These are phyloP conservation scores for Paramyrothecium sp. DNA, from an alignment of 2,329 filamentous ascomycete species.

Conservation along the genomic window DNA sequence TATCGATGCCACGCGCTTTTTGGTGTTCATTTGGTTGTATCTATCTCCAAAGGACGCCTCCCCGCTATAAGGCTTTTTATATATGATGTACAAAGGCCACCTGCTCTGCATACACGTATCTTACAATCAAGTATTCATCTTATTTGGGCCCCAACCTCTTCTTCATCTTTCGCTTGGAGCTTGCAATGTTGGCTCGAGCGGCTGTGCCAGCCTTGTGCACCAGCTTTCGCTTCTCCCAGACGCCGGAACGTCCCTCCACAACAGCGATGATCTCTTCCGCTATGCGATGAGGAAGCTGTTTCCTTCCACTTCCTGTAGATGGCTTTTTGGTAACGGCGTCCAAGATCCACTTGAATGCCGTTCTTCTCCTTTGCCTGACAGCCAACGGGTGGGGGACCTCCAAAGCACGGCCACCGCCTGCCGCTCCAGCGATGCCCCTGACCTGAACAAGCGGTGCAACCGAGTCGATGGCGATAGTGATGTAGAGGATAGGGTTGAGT, in stretches of 20 bases:
- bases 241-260: slow-evolving; percentile 77
- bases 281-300: slow-evolving; percentile 73
- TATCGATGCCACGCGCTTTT: too few relatives aligned
- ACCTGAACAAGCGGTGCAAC: slow-evolving; percentile 87
- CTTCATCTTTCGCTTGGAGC: slow-evolving; percentile 32
- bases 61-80: not conserved
- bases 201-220: slow-evolving; percentile 81
- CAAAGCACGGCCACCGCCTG: slow-evolving; percentile 81
- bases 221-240: slow-evolving; percentile 78
- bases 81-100: not conserved
- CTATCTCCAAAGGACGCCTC: not conserved
- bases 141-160: slow-evolving; percentile 26
- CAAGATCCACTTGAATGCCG: slow-evolving; percentile 86
- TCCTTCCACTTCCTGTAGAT: slow-evolving; percentile 67
- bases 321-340: slow-evolving; percentile 77
- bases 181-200: slow-evolving; percentile 69
- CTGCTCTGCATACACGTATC: slow-evolving; percentile 10
- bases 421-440: slow-evolving; percentile 70
- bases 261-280: slow-evolving; percentile 86
- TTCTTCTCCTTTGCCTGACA: slow-evolving; percentile 71
- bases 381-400: slow-evolving; percentile 79
- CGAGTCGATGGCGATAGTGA: slow-evolving; percentile 87
- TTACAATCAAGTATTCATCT: slow-evolving; percentile 15
- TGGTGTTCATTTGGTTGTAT: not conserved
- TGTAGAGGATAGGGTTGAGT: slow-evolving; percentile 84